Percentiles rank a stretch among this genome's conserved stretches.
Conservation (phyloP, 2,329 filamentous ascomycete genomes). For the Monosporascus sp. region DNA sequence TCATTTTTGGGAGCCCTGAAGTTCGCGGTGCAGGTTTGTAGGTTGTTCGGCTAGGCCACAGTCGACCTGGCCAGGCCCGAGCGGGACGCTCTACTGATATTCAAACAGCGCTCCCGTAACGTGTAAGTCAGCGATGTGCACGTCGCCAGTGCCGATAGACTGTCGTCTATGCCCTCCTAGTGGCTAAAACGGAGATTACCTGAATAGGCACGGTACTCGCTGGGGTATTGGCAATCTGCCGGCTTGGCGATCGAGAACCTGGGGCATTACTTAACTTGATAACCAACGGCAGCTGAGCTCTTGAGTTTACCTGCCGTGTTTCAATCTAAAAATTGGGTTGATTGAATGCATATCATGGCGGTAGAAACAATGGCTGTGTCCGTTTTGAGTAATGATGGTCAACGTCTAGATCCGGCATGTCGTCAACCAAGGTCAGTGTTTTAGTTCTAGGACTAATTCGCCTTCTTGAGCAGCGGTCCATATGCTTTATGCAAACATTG, state of each 20-base stretch:
- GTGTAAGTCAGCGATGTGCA: constrained; percentile 4
- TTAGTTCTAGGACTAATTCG: too few relatives aligned
- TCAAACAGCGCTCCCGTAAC: neutral
- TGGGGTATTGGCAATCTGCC: constrained; percentile 11
- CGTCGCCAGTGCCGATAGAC: constrained; percentile 3
- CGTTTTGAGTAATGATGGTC: too few relatives aligned
- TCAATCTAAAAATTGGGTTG: too few relatives aligned
- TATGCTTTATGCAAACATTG: too few relatives aligned
- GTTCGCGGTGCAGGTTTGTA: neutral
- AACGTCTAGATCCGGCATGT: too few relatives aligned
- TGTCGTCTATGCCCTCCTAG: constrained; percentile 10
- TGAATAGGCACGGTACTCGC: constrained; percentile 11
- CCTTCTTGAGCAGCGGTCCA: too few relatives aligned
- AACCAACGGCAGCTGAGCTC: neutral
- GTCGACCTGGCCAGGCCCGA: neutral
- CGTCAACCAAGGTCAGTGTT: too few relatives aligned
- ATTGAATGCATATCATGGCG: too few relatives aligned
- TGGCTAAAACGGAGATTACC: constrained; percentile 17
- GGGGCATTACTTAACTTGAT: neutral
- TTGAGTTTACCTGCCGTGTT: too few relatives aligned
- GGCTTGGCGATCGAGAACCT: constrained; percentile 12
- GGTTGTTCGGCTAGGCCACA: neutral
- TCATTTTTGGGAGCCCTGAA: constrained; percentile 13
- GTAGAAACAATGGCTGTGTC: too few relatives aligned
- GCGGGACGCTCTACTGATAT: neutral